These are phyloP conservation scores for Trichosanthes truncata DNA, from an alignment of 306 rosid genomes.

Conservation along the genomic window DNA sequence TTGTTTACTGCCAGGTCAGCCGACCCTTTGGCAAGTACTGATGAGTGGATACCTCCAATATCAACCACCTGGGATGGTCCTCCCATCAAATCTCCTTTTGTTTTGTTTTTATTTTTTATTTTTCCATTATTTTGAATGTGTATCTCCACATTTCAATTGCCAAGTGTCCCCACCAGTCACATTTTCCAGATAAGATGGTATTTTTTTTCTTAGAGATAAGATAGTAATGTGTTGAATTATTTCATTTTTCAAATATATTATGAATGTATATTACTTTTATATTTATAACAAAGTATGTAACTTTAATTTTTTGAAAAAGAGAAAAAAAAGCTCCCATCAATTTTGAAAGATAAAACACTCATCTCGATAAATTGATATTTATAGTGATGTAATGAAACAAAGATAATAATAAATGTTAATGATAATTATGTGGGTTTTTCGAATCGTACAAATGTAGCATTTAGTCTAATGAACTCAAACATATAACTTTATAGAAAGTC, in stretches of 20 bases:
- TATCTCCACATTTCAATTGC: neutral
- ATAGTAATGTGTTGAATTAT: neutral
- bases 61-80: conserved; percentile 7
- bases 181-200: neutral
- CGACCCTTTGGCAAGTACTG: neutral
- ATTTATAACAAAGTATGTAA: neutral
- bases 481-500: neutral
- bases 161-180: neutral
- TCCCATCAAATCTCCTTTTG: neutral
- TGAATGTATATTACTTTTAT: neutral
- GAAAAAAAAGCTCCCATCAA: neutral
- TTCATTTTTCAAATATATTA: neutral
- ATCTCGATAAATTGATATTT: neutral
- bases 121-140: neutral
- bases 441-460: neutral
- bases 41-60: conserved; percentile 1
- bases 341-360: neutral
- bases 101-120: neutral
- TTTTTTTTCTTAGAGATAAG: neutral
- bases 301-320: neutral
- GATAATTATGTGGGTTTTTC: neutral
- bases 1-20: neutral
- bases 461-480: neutral
- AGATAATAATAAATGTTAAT: neutral
- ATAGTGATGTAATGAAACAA: neutral